A percentile compares a stretch with the other conserved stretches of the same genome.
Conservation (phyloP, 495 filamentous ascomycete species). For the Clohesyomyces aquaticus region DNA sequence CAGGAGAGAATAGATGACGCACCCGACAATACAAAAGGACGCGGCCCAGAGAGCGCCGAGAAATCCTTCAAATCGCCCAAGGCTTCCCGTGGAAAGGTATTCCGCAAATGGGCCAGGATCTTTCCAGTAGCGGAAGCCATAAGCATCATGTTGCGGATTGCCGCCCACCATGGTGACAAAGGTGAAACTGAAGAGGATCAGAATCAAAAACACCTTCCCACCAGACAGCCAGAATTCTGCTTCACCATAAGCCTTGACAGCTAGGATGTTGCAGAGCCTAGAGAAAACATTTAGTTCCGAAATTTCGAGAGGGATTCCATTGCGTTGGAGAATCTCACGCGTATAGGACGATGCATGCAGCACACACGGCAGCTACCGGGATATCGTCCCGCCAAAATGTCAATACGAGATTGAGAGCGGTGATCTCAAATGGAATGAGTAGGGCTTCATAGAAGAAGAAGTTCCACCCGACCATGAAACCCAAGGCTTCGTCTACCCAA, state of each 20-base stretch:
- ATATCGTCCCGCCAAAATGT: slow-evolving; percentile 54
- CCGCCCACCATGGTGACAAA: slow-evolving; percentile 58
- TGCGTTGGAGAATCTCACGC: slow-evolving; percentile 36
- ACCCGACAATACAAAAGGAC: slow-evolving; percentile 48
- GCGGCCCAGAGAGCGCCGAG: slow-evolving; percentile 49
- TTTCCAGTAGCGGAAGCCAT: slow-evolving; percentile 55
- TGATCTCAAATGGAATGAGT: slow-evolving; percentile 59
- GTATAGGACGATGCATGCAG: slow-evolving; percentile 47
- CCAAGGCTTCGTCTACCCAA: slow-evolving; percentile 61
- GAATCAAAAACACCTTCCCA: slow-evolving; percentile 55
- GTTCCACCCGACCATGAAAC: slow-evolving; percentile 59
- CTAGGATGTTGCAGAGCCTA: slow-evolving; percentile 51
- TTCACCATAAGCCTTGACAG: slow-evolving; percentile 54
- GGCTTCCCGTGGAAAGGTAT: slow-evolving; percentile 44
- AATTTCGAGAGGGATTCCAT: not conserved
- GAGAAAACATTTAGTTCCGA: slow-evolving; percentile 16
- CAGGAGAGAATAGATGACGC: too few relatives aligned
- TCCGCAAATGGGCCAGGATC: slow-evolving; percentile 50
- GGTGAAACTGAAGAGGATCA: slow-evolving; percentile 53
- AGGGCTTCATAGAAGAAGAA: slow-evolving; percentile 57
- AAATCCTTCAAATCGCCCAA: slow-evolving; percentile 54
- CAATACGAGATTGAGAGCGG: slow-evolving; percentile 55
- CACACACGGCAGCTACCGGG: slow-evolving; percentile 48
- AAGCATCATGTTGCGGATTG: slow-evolving; percentile 52
- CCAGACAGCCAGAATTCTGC: slow-evolving; percentile 57